A percentile compares a stretch with the other conserved stretches of the same genome.
Evolutionary conservation across 345 rosid genomes (phyloP).

Genomic region (Eucalyptus virginea): DNA sequence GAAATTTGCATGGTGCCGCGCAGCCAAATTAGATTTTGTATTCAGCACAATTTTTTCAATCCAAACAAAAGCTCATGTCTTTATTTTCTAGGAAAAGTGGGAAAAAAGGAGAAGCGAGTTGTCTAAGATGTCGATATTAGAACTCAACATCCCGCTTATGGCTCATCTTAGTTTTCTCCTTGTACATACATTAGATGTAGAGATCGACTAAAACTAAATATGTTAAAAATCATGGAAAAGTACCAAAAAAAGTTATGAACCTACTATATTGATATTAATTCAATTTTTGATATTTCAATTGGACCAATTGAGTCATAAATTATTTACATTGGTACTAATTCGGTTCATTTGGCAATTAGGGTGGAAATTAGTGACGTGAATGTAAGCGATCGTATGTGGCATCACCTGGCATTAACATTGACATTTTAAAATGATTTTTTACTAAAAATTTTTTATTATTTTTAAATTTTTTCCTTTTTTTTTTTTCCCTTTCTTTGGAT

Average conservation of each 20-base stretch:
- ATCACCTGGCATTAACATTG: accelerated
- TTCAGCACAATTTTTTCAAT: background rate
- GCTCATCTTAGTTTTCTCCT: background rate
- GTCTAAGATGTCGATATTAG: background rate
- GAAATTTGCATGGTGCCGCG: background rate
- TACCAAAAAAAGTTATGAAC: accelerated
- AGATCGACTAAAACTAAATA: background rate
- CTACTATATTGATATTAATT: no score
- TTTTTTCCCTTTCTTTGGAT: no score
- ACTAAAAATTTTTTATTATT: no score
- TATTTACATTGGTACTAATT: no score
- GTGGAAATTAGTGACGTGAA: accelerated
- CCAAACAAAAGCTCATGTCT: background rate
- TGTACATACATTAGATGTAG: background rate
- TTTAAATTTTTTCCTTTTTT: no score
- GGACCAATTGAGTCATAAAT: no score
- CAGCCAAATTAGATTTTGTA: background rate
- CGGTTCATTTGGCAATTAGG: no score
- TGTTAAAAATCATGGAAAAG: background rate
- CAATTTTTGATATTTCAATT: no score
- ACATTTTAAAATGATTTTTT: no score
- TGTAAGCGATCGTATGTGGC: accelerated
- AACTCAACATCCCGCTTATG: background rate
- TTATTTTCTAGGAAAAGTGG: background rate
- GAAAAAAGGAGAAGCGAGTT: background rate